A percentile compares a stretch with the other conserved stretches of the same genome.
These are phyloP conservation scores for Cystobasidiaceae sp. DNA, from an alignment of 1,284 basidiomycete genomes.

Conservation along the genomic window DNA sequence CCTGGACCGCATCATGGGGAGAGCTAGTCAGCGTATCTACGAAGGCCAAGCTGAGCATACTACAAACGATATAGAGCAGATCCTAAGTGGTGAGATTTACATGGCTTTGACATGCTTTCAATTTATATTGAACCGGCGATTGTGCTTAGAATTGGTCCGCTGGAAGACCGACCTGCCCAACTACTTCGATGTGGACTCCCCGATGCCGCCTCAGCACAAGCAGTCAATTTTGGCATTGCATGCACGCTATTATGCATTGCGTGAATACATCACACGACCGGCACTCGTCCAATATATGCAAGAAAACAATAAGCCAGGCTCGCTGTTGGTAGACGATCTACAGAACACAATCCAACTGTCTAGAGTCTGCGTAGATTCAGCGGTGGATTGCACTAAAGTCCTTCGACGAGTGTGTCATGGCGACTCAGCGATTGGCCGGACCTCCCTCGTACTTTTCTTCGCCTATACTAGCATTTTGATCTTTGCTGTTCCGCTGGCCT, in stretches of 20 bases:
- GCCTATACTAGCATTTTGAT: neutral
- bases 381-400: neutral
- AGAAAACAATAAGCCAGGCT: neutral
- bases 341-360: neutral
- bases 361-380: neutral
- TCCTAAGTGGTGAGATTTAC: neutral
- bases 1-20: neutral
- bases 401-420: neutral
- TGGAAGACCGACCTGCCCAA: neutral
- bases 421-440: neutral
- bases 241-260: neutral
- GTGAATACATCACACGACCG: neutral
- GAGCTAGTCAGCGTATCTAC: neutral
- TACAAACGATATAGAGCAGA: neutral
- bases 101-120: neutral
- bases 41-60: neutral
- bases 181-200: neutral
- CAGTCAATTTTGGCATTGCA: neutral
- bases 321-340: neutral
- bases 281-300: neutral
- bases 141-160: neutral
- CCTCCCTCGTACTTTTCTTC: neutral
- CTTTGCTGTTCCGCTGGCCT: neutral
- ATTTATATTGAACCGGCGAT: neutral
- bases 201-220: neutral